These are phyloP conservation scores for Blastomyces parvus DNA, from an alignment of 2,329 filamentous ascomycete genomes.

Conservation along the genomic window DNA sequence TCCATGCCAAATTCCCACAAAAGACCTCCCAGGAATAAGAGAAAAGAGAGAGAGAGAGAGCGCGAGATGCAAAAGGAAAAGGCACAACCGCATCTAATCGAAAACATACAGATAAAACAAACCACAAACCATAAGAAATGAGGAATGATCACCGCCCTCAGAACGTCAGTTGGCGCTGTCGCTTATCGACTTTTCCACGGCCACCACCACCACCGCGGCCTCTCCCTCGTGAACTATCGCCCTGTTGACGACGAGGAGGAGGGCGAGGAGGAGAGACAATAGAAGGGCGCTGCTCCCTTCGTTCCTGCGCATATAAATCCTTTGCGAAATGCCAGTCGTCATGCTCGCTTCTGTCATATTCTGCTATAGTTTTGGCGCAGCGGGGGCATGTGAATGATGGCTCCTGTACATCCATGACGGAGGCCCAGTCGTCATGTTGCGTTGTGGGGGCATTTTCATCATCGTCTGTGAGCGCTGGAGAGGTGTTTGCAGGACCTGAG, in stretches of 20 bases:
- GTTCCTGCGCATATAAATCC: conserved; percentile 45
- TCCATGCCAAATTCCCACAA: background rate
- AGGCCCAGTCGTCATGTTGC: background rate
- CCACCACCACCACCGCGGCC: background rate
- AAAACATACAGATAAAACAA: background rate
- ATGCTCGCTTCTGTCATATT: conserved; percentile 60
- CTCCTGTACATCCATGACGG: background rate
- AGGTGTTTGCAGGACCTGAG: background rate
- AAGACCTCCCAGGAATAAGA: background rate
- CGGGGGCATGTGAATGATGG: conserved; percentile 48
- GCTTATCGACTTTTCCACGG: conserved; percentile 10
- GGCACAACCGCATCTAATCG: background rate
- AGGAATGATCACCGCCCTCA: background rate
- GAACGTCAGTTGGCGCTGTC: conserved; percentile 16
- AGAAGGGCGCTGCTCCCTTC: background rate
- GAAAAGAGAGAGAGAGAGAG: background rate
- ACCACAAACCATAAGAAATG: background rate
- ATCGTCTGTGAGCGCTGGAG: background rate
- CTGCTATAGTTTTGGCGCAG: conserved; percentile 54
- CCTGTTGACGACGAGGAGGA: background rate
- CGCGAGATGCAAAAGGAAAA: too few species aligned
- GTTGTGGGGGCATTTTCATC: background rate
- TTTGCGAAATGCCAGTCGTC: conserved; percentile 92
- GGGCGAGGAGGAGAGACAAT: background rate
- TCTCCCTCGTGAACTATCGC: background rate